Evolutionary conservation across 352 stramenopile genomes (phyloP).

Genomic region (Globisporangium cystogenes): DNA sequence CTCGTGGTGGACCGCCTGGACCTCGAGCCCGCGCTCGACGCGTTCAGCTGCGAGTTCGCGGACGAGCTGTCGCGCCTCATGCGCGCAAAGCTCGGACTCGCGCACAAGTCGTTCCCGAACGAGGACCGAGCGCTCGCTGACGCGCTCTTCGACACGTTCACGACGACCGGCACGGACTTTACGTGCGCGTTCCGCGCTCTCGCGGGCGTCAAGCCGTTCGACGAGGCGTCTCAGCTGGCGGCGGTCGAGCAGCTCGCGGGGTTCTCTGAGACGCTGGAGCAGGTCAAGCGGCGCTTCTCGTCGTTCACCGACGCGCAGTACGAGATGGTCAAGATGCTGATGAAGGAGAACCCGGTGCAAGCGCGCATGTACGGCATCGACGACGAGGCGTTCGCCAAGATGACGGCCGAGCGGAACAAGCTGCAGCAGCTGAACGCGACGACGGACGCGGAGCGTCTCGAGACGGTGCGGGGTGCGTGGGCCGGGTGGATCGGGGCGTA

Average conservation of each 20-base stretch:
- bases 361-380: constrained; percentile 75
- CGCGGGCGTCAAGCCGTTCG: constrained; percentile 33
- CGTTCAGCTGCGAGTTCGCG: constrained; percentile 45
- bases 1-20: constrained; percentile 34
- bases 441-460: constrained; percentile 42
- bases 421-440: constrained; percentile 32
- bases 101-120: constrained; percentile 17
- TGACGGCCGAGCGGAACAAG: constrained; percentile 41
- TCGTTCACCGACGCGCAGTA: constrained; percentile 75
- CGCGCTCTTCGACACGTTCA: constrained; percentile 47
- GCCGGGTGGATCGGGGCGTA: constrained; percentile 55
- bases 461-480: constrained; percentile 44
- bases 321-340: constrained; percentile 54
- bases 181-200: constrained; percentile 70
- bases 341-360: constrained; percentile 51
- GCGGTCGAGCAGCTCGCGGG: constrained; percentile 43
- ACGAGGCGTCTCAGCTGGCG: constrained; percentile 17
- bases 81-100: constrained; percentile 63
- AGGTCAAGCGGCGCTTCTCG: constrained; percentile 52
- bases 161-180: constrained; percentile 68
- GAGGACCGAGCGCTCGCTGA: constrained; percentile 47
- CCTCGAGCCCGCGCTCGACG: constrained; percentile 22
- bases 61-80: constrained; percentile 55
- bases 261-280: constrained; percentile 64
- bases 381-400: constrained; percentile 41